Evolutionary conservation across 345 rosid species (phyloP).

Genomic region (Populus alba): DNA sequence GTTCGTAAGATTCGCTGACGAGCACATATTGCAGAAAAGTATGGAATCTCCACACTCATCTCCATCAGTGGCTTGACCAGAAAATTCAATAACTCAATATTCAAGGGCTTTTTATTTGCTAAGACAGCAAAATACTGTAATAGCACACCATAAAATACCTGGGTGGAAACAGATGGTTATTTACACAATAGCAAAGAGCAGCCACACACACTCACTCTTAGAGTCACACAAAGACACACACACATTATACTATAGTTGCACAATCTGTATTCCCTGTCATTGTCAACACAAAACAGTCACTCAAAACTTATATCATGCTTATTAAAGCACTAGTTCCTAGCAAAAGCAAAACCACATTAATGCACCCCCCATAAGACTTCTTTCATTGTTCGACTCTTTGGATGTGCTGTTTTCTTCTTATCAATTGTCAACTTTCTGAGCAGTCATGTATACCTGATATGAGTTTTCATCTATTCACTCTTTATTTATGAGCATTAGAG

Average conservation of each 20-base stretch:
- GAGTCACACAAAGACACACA: background rate
- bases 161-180: constrained; percentile 17
- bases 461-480: background rate
- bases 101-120: constrained; percentile 67
- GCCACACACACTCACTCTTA: background rate
- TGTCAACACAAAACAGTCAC: too few species aligned
- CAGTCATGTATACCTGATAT: background rate
- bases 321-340: too few species aligned
- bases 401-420: too few species aligned
- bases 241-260: background rate
- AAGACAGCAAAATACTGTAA: constrained; percentile 86
- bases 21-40: constrained; percentile 96
- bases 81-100: constrained; percentile 71
- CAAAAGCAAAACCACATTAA: background rate
- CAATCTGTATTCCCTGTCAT: too few species aligned
- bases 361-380: background rate
- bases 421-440: too few species aligned
- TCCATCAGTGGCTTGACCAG: constrained; percentile 86
- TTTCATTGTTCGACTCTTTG: too few species aligned
- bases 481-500: background rate
- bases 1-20: constrained; percentile 66
- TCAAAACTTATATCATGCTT: too few species aligned
- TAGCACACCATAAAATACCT: constrained; percentile 89
- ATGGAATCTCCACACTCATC: constrained; percentile 85
- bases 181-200: background rate